phyloP scores from a whole-genome alignment of 1,284 basidiomycete genomes.

The Cryptococcus sp. region DNA sequence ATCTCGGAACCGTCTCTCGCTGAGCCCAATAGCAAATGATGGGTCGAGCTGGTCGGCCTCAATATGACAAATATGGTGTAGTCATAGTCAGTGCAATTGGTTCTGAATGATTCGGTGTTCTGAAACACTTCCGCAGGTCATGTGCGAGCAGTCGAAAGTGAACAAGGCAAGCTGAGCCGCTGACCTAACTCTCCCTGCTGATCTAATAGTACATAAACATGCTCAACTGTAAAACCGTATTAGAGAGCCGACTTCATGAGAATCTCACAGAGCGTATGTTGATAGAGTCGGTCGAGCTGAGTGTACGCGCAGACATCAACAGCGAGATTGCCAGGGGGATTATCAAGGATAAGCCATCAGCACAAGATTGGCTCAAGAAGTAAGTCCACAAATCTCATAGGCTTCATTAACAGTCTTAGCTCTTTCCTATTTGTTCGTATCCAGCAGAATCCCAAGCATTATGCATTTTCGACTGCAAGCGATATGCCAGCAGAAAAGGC shows the following conservation, averaged over 20 bases:
- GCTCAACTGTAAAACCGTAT: conserved; percentile 54
- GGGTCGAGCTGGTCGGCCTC: conserved; percentile 74
- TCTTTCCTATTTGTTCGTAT: conserved; percentile 82
- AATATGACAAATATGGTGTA: conserved; percentile 61
- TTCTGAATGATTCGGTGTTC: neutral
- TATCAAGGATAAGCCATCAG: conserved; percentile 62
- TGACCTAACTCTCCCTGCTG: neutral
- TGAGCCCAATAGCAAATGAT: conserved; percentile 42
- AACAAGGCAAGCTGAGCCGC: conserved; percentile 18
- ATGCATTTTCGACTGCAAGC: conserved; percentile 52
- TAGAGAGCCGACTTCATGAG: conserved; percentile 78
- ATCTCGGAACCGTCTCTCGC: neutral
- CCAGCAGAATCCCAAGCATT: conserved; percentile 71
- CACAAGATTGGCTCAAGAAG: conserved; percentile 66
- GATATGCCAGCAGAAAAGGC: conserved; percentile 13
- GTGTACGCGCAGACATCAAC: conserved; percentile 59
- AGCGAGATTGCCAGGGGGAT: conserved; percentile 84
- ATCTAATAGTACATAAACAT: conserved; percentile 39
- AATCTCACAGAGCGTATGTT: conserved; percentile 66
- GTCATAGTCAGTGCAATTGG: conserved; percentile 15
- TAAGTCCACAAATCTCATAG: conserved; percentile 6
- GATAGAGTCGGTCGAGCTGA: no score
- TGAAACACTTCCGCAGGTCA: conserved; percentile 13
- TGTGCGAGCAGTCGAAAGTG: conserved; percentile 34
- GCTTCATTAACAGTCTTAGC: conserved; percentile 14